These are phyloP conservation scores for Clarkia xantiana DNA, from an alignment of 345 rosid species.

Conservation along the genomic window DNA sequence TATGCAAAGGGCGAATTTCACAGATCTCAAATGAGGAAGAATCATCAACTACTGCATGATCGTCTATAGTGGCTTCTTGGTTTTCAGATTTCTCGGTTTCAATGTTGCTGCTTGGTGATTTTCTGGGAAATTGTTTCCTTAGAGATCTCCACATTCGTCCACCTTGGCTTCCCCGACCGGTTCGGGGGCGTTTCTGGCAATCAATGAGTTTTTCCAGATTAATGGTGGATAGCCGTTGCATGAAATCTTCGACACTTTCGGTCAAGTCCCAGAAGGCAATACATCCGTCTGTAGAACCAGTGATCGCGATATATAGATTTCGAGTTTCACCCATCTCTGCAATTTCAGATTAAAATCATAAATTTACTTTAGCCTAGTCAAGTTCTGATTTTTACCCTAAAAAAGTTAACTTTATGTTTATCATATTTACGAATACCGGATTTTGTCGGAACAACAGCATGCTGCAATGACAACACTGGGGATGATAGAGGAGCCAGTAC, in stretches of 20 bases:
- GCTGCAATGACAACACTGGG: conserved; percentile 71
- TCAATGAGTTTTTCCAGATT: conserved; percentile 40
- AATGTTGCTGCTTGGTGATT: conserved; percentile 8
- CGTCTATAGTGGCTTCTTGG: too few species aligned
- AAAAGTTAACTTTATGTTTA: too few species aligned
- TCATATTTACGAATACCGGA: too few species aligned
- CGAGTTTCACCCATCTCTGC: conserved; percentile 31
- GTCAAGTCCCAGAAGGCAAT: conserved; percentile 85
- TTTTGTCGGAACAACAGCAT: conserved; percentile 38
- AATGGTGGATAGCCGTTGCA: conserved; percentile 34
- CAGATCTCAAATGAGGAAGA: conserved; percentile 20
- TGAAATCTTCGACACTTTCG: conserved; percentile 49
- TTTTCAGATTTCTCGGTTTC: conserved; percentile 16
- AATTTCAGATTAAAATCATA: conserved; percentile 9
- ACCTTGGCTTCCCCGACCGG: conserved; percentile 95
- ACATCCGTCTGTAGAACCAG: conserved; percentile 96
- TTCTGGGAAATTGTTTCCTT: conserved; percentile 15
- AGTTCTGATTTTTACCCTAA: too few species aligned
- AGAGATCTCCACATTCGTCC: conserved; percentile 71
- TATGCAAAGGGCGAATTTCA: conserved; percentile 48
- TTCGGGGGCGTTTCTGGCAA: conserved; percentile 65
- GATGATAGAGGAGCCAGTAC: conserved; percentile 47
- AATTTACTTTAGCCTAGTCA: not conserved
- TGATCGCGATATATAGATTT: conserved; percentile 41
- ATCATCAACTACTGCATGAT: conserved; percentile 16